A percentile compares a stretch with the other conserved stretches of the same genome.
These are phyloP conservation scores for Cynanchum wilfordii DNA, from an alignment of 257 asterid species.

Conservation along the genomic window DNA sequence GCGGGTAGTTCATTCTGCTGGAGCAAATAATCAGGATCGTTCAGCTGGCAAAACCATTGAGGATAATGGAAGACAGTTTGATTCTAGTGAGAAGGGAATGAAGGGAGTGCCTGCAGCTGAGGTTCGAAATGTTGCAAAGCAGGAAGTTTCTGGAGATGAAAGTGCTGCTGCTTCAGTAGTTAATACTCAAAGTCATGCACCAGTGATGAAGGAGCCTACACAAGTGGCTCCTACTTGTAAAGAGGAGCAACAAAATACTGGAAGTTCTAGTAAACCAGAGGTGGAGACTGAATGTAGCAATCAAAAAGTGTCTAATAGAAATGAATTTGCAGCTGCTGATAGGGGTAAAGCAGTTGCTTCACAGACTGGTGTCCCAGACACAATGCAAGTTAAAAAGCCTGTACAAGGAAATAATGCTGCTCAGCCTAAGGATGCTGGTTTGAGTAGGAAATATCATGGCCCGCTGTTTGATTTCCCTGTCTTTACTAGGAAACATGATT, in stretches of 20 bases:
- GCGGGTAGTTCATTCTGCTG: conserved; percentile 43
- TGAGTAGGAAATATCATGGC: conserved; percentile 87
- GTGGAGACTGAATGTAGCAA: conserved; percentile 51
- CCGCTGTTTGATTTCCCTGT: conserved; percentile 96
- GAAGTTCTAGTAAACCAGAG: conserved; percentile 47
- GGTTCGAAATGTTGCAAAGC: conserved; percentile 40
- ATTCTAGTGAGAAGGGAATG: conserved; percentile 51
- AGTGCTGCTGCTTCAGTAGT: conserved; percentile 33
- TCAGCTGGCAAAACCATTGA: conserved; percentile 47
- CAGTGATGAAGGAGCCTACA: conserved; percentile 49
- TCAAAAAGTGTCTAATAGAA: conserved; percentile 46
- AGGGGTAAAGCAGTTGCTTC: conserved; percentile 75
- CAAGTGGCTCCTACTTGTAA: conserved; percentile 47
- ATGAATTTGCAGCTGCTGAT: conserved; percentile 52
- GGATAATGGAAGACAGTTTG: conserved; percentile 44
- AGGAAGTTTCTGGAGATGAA: conserved; percentile 54
- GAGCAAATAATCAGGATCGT: conserved; percentile 45
- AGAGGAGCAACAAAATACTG: conserved; percentile 60
- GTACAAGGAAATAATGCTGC: conserved; percentile 45
- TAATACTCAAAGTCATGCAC: conserved; percentile 34
- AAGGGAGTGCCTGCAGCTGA: conserved; percentile 36
- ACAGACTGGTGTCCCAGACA: conserved; percentile 45
- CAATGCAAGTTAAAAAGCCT: conserved; percentile 57
- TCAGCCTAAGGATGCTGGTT: conserved; percentile 69
- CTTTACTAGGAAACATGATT: conserved; percentile 86